Conservation (phyloP, 345 rosid genomes). For the Ricinus communis region DNA sequence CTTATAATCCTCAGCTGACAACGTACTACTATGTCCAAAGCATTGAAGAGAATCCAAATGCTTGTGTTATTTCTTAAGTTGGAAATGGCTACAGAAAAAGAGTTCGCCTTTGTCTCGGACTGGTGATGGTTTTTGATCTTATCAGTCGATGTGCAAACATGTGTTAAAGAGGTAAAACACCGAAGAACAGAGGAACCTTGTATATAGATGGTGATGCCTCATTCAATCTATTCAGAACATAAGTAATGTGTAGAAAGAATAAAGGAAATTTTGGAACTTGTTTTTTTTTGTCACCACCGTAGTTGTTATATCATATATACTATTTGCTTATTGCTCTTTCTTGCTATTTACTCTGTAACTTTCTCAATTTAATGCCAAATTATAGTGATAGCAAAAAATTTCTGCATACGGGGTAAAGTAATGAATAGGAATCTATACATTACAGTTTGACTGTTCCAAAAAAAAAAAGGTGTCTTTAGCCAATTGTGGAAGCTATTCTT, state of each 20-base stretch:
- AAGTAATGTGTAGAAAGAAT: constrained; percentile 23
- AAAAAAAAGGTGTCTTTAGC: no score
- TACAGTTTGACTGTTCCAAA: no score
- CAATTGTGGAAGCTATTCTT: no score
- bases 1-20: constrained; percentile 76
- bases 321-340: not conserved
- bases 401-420: no score
- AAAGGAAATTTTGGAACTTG: constrained; percentile 29
- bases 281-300: no score
- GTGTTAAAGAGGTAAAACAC: constrained; percentile 17
- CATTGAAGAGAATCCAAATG: constrained; percentile 95
- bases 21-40: constrained; percentile 74
- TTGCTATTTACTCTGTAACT: not conserved
- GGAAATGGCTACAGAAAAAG: constrained; percentile 8
- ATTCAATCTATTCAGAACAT: constrained; percentile 11
- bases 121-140: constrained; percentile 32
- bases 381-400: not conserved
- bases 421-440: no score
- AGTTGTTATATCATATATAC: not conserved
- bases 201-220: constrained; percentile 25
- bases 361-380: not conserved
- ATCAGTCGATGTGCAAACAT: constrained; percentile 27
- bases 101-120: not conserved
- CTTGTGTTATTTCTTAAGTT: constrained; percentile 57
- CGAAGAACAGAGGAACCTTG: constrained; percentile 20